Evolutionary conservation across 2,329 filamentous ascomycete species (phyloP).

Genomic region (Basipetospora chlamydospora): DNA sequence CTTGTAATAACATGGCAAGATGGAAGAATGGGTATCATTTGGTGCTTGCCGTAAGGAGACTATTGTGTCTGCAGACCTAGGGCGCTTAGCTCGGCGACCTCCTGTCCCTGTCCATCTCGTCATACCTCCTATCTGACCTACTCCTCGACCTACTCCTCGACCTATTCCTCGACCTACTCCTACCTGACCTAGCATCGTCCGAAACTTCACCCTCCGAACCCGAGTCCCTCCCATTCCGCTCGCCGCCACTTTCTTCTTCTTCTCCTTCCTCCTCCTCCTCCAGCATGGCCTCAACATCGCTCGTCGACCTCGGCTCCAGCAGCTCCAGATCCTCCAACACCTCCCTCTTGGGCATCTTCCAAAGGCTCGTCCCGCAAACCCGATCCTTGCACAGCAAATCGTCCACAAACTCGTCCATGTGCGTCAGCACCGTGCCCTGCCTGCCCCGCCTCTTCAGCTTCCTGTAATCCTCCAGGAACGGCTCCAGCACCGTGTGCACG

Average conservation of each 20-base stretch:
- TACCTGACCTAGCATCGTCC: too few relatives aligned
- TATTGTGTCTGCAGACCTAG: too few relatives aligned
- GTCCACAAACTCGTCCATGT: constrained; percentile 86
- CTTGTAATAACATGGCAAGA: too few relatives aligned
- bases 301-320: constrained; percentile 70
- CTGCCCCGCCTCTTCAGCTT: constrained; percentile 70
- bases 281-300: constrained; percentile 60
- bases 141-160: too few relatives aligned
- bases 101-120: constrained; percentile 24
- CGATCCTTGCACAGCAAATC: constrained; percentile 79
- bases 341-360: constrained; percentile 75
- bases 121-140: constrained; percentile 13
- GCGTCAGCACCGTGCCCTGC: constrained; percentile 60
- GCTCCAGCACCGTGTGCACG: constrained; percentile 69
- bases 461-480: constrained; percentile 64
- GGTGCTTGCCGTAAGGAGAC: too few relatives aligned
- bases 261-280: constrained; percentile 38
- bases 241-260: constrained; percentile 13
- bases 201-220: constrained; percentile 25
- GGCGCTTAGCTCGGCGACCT: constrained; percentile 9
- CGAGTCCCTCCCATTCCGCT: constrained; percentile 8
- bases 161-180: too few relatives aligned
- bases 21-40: too few relatives aligned
- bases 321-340: constrained; percentile 79
- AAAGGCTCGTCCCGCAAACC: constrained; percentile 80